Percentiles rank a stretch among this genome's conserved stretches.
Evolutionary conservation across 257 asterid species (phyloP).

Genomic region (Solanum microdontum): DNA sequence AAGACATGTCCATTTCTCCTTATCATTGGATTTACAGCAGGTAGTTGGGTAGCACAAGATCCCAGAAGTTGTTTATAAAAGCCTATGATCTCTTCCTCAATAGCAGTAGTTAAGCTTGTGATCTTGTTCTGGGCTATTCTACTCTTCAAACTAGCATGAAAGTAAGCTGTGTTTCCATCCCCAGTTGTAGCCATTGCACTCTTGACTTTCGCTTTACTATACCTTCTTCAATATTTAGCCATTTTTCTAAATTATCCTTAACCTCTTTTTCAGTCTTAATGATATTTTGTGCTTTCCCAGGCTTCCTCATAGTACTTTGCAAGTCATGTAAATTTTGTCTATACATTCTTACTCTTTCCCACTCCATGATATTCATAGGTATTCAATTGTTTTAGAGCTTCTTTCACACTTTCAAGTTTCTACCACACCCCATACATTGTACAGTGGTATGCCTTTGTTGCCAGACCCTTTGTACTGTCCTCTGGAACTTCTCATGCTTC

Average conservation of each 20-base stretch:
- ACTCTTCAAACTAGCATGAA: background rate
- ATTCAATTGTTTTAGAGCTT: background rate
- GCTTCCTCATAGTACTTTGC: background rate
- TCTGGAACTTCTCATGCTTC: background rate
- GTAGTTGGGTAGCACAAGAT: too few species aligned
- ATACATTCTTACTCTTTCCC: background rate
- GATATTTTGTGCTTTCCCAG: background rate
- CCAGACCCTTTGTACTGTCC: background rate
- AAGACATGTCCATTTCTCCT: background rate
- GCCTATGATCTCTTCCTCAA: background rate
- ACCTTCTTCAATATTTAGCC: background rate
- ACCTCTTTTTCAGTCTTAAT: background rate
- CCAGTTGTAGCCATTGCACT: background rate
- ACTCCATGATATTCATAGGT: background rate
- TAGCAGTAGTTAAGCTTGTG: background rate
- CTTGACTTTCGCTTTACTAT: background rate
- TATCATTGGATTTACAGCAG: background rate
- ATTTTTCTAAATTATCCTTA: background rate
- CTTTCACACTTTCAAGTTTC: background rate
- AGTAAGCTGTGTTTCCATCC: background rate
- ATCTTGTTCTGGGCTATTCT: background rate
- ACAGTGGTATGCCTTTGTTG: background rate
- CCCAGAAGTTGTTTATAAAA: background rate
- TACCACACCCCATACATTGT: background rate
- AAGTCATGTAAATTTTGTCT: background rate